Base-by-base conservation (phyloP, 768 basidiomycete genomes). In the Gelatoporia subvermispora region DNA sequence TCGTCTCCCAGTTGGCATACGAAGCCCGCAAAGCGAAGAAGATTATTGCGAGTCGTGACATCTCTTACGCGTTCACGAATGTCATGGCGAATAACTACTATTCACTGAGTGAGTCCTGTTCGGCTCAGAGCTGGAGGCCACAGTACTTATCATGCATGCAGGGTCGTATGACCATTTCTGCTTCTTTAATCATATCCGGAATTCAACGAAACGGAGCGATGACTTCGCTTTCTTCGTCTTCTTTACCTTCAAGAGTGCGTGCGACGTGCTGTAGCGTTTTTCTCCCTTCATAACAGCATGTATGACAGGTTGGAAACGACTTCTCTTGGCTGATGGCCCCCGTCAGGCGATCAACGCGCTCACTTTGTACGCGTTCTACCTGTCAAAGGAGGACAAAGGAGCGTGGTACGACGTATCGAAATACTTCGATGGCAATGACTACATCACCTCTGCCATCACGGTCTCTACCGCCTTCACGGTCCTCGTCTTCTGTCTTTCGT, bases 201-300 rank as follows among this genome's bases (percentile, higher is more conserved):
- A 90, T 62, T 98, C 96, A 22, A 93, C 93, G 24, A 97, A 95
- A 77, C 84, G 82, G 53, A 93, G 87, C 67, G 96, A 99, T 64
- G 92, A 96, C 62, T 93, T 99, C 68, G 94, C 95, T 28, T 98
- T 98, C 77, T 99, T 96, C 68, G 81, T 98, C 63, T 99, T 98
- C 81, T 99, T 99, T 70, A 88, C 88, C 1, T 98, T 99, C 79
- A 99, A 99, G 76, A 95, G 95, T 90, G 52, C 46, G 83, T 72
- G 17, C 7, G 1, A 8, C 41, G 16, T 42, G 18, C 28, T n/a
- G 43, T 16, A 10, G 15, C 28, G 35, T 37, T 24, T 11, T 34
- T 35, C 35, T 25, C 17, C n/a, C 2, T n/a, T 22, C 24, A 15
- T 38, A 40, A 28, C 35, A 13, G 35, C 11, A 35, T 22, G 34